phyloP scores from a whole-genome alignment of 2,329 filamentous ascomycete species.

The Teratosphaeria destructans region DNA sequence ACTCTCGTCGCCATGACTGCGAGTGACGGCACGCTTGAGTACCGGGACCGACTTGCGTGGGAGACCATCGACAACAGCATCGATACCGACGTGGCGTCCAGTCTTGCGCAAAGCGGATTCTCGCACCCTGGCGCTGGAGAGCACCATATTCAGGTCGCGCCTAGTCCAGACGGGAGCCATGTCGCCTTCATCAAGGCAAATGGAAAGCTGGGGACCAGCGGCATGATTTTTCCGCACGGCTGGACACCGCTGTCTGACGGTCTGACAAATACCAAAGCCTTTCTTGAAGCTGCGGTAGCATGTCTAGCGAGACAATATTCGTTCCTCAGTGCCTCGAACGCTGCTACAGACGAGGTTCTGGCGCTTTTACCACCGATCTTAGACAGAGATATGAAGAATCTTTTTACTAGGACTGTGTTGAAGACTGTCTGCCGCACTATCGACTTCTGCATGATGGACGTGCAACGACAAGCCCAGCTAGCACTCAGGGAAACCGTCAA shows the following conservation, averaged over 20 bases:
- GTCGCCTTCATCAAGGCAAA: constrained; percentile 35
- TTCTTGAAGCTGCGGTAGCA: constrained; percentile 22
- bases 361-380: constrained; percentile 28
- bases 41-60: constrained; percentile 67
- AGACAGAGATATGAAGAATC: constrained; percentile 51
- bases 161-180: constrained; percentile 40
- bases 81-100: constrained; percentile 55
- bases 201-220: constrained; percentile 27
- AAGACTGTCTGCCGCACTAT: constrained; percentile 46
- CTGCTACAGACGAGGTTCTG: constrained; percentile 41
- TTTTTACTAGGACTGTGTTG: constrained; percentile 50
- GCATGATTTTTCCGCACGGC: constrained; percentile 18
- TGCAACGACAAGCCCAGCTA: constrained; percentile 48
- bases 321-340: constrained; percentile 30
- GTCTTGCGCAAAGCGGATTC: constrained; percentile 69
- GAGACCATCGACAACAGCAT: constrained; percentile 51
- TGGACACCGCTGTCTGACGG: constrained; percentile 21
- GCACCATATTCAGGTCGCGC: constrained; percentile 37
- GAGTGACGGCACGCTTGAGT: constrained; percentile 71
- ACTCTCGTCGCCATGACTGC: constrained; percentile 63
- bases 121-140: constrained; percentile 51
- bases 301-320: constrained; percentile 25
- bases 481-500: constrained; percentile 57
- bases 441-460: constrained; percentile 70
- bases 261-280: constrained; percentile 14